Evolutionary conservation across 73 alveolate genomes (phyloP).

Genomic region (Paramecium pentaurelia): DNA sequence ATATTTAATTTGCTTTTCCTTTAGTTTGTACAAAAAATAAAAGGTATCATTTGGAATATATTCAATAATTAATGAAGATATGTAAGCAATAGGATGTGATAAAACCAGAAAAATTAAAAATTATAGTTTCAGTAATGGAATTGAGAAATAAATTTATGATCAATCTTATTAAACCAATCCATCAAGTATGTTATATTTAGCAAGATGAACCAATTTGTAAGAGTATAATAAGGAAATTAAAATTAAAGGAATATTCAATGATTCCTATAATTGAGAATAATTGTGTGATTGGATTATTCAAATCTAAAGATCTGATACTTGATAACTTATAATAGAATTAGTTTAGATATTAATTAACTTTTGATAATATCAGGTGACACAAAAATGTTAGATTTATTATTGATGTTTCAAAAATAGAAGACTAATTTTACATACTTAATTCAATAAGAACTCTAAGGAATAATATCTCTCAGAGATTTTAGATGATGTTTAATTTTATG

Average conservation of each 20-base stretch:
- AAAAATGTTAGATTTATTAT: background rate
- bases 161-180: background rate
- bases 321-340: background rate
- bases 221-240: background rate
- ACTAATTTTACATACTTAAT: background rate
- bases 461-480: background rate
- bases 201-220: background rate
- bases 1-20: conserved; percentile 67
- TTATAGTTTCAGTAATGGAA: background rate
- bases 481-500: background rate
- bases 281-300: background rate
- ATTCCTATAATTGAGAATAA: background rate
- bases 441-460: background rate
- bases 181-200: background rate
- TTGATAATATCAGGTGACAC: background rate
- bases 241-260: background rate
- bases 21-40: conserved; percentile 35
- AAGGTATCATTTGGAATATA: background rate
- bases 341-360: background rate
- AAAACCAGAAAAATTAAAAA: background rate
- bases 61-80: background rate
- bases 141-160: background rate
- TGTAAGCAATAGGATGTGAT: background rate
- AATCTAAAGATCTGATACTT: background rate
- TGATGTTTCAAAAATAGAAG: background rate